Evolutionary conservation across 768 basidiomycete genomes (phyloP).

Genomic region (Hericium alpestre): DNA sequence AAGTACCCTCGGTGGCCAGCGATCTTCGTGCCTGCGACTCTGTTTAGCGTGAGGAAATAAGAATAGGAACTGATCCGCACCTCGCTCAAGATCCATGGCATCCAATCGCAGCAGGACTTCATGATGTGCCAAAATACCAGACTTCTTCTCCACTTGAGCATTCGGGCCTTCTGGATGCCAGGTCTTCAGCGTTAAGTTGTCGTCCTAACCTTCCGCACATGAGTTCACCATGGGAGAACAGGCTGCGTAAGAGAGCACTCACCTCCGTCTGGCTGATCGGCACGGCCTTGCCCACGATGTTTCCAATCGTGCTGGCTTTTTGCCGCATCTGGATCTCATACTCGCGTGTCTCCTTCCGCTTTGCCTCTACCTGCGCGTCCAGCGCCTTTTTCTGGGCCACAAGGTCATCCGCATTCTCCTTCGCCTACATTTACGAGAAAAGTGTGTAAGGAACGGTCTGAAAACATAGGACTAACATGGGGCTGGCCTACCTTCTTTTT

Average conservation of each 20-base stretch:
- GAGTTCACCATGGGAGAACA: neutral
- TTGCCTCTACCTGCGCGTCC: slow-evolving; percentile 68
- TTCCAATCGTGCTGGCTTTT: slow-evolving; percentile 78
- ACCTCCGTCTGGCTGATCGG: slow-evolving; percentile 88
- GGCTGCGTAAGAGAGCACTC: slow-evolving; percentile 12
- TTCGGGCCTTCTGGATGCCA: slow-evolving; percentile 80
- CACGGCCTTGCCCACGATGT: slow-evolving; percentile 80
- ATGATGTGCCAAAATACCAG: slow-evolving; percentile 89
- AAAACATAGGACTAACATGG: neutral
- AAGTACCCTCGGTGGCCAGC: slow-evolving; percentile 95
- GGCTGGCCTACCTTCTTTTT: slow-evolving; percentile 72
- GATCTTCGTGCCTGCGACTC: slow-evolving; percentile 67
- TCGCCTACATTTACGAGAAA: slow-evolving; percentile 44
- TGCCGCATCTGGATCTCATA: slow-evolving; percentile 69
- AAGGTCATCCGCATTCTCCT: slow-evolving; percentile 82
- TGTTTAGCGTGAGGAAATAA: neutral
- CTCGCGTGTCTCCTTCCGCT: slow-evolving; percentile 68
- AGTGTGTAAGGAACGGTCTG: neutral
- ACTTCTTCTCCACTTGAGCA: slow-evolving; percentile 58
- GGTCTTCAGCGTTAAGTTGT: slow-evolving; percentile 70
- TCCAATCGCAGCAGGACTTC: slow-evolving; percentile 90
- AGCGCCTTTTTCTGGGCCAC: slow-evolving; percentile 76
- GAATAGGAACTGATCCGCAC: slow-evolving; percentile 26
- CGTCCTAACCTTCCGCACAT: slow-evolving; percentile 50
- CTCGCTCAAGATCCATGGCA: slow-evolving; percentile 94